phyloP scores from a whole-genome alignment of 164 flowering plant genomes.

The Vitis rotundifolia region DNA sequence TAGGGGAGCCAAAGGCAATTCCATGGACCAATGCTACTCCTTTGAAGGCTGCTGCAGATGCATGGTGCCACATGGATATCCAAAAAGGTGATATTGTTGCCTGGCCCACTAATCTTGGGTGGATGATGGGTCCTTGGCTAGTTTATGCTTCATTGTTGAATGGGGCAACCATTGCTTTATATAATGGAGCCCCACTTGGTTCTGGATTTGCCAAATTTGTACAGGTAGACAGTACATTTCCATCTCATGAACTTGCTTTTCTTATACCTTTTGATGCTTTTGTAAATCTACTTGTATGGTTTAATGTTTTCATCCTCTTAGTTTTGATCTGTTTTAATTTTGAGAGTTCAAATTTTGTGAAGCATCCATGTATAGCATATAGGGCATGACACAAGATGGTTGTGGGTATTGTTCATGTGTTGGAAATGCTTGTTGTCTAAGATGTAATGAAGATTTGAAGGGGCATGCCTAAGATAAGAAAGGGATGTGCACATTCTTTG shows the following conservation, averaged over 20 bases:
- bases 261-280: not conserved
- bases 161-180: conserved; percentile 90
- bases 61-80: conserved; percentile 96
- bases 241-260: not conserved
- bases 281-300: not conserved
- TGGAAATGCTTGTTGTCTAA: too few species aligned
- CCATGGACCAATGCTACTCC: conserved; percentile 92
- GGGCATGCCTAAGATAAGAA: too few species aligned
- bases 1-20: conserved; percentile 96
- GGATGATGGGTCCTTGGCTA: conserved; percentile 99
- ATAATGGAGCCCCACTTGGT: conserved; percentile 92
- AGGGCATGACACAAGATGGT: too few species aligned
- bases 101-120: conserved; percentile 99
- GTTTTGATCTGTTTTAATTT: too few species aligned
- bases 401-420: too few species aligned
- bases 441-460: too few species aligned
- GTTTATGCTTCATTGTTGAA: conserved; percentile 88
- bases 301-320: too few species aligned
- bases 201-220: conserved; percentile 92
- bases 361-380: too few species aligned
- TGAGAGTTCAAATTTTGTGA: too few species aligned
- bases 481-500: too few species aligned
- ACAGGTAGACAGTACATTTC: conserved; percentile 52
- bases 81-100: conserved; percentile 78
- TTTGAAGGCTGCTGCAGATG: conserved; percentile 95